These are phyloP conservation scores for Neoboletus magnificus DNA, from an alignment of 768 basidiomycete genomes.

Conservation along the genomic window DNA sequence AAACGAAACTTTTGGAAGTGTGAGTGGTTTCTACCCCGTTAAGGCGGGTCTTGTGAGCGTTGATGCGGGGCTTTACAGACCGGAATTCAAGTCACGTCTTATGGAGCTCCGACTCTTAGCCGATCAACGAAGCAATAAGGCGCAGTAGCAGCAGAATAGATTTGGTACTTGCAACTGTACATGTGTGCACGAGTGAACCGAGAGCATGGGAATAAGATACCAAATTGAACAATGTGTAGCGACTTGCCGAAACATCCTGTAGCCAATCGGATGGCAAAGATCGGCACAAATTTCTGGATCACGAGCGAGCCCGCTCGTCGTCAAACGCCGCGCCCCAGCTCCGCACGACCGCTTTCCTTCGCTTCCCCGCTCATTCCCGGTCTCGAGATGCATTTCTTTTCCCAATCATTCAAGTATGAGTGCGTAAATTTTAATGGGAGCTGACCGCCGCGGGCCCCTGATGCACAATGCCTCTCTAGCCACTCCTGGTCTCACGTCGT, in stretches of 20 bases:
- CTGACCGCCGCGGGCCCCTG: constrained; percentile 1
- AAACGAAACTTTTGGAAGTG: constrained; percentile 84
- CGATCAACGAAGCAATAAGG: constrained; percentile 16
- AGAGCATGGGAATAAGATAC: constrained; percentile 5
- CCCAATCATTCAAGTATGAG: constrained; percentile 82
- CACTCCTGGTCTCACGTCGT: constrained; percentile 91
- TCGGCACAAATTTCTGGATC: constrained; percentile 14
- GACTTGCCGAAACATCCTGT: constrained; percentile 17
- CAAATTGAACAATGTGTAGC: background rate
- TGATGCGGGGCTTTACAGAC: constrained; percentile 39
- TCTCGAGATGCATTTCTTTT: constrained; percentile 76
- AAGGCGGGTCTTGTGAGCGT: background rate
- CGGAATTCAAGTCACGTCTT: constrained; percentile 76
- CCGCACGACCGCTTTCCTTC: constrained; percentile 21
- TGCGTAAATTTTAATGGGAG: constrained; percentile 38
- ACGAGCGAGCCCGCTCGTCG: constrained; percentile 7
- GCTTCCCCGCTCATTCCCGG: constrained; percentile 23
- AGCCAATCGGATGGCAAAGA: constrained; percentile 29
- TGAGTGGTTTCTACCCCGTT: constrained; percentile 38
- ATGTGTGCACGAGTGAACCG: no score
- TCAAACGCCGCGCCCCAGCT: constrained; percentile 11
- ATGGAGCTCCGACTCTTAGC: constrained; percentile 56
- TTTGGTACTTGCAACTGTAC: background rate
- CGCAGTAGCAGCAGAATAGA: background rate
- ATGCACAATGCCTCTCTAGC: constrained; percentile 38